Evolutionary conservation across 148 eudicot species (phyloP), one percentile per base, ranked within the genome.

Genomic region (Amaranthus palmeri): DNA sequence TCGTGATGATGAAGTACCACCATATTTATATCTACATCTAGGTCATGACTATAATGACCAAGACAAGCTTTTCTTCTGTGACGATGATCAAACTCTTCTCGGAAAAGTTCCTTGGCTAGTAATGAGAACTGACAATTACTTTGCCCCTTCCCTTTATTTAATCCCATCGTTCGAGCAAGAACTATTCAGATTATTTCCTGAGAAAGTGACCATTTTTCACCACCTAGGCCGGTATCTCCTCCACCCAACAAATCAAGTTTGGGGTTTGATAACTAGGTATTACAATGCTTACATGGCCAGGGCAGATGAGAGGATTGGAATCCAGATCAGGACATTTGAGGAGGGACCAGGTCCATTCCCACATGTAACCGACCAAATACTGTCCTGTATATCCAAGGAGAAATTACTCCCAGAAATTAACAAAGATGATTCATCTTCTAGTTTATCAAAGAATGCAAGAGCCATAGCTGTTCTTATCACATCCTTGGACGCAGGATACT

Each of bases 21-120:
- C 96, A 0, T 95, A 72, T 72, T 58, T 91, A 0, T 92, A 95
- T 79, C 89, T 92, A 57, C 96, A 92, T 87, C 81, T 95, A 62
- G 85, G 74, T 53, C 97, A 95, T 81, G 89, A 95, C 69, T 92
- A 91, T 73, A 89, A 81, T 59, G 89, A 89, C 43, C 87, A 87
- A 1, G 97, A 95, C 81, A 95, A 95, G 77, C 90, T 89, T 52
- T 95, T 95, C 83, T 95, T 95, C 81, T 92, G 97, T 70, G 90
- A 92, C 41, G 81, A 84, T 76, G 96, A 95, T 56, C 99, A 95
- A 70, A 47, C 54, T 68, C 25, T 73, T 77, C 84, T 95, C 11
- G 68, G 72, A 17, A 85, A 83, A 62, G 83, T 88, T 18, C 90
- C 97, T 13, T 95, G 97, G 97, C 72, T 91, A 79, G 74, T 92